phyloP scores from a whole-genome alignment of 768 basidiomycete species.

The Symmetrospora coprosmae region DNA sequence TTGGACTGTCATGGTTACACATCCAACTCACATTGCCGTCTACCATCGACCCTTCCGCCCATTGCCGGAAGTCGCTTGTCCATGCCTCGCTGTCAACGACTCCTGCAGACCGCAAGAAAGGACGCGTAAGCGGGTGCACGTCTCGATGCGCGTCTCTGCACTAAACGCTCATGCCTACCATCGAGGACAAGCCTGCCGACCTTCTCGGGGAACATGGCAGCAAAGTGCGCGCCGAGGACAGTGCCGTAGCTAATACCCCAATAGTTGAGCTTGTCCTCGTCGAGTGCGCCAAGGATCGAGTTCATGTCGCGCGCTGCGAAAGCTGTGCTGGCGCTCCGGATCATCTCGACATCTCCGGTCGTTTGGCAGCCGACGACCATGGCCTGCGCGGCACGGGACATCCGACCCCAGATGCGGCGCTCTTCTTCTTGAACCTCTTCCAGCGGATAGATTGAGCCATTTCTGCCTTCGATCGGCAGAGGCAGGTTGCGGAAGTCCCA shows the following conservation, averaged over 20 bases:
- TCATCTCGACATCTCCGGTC: constrained; percentile 17
- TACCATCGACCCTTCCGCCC: no score
- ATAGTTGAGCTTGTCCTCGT: constrained; percentile 29
- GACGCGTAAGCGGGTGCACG: no score
- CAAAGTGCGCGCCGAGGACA: constrained; percentile 29
- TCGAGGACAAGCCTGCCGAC: constrained; percentile 20
- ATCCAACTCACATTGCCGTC: no score
- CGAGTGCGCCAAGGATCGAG: constrained; percentile 25
- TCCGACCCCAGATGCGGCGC: not conserved
- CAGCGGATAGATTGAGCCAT: not conserved
- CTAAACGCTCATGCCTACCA: not conserved
- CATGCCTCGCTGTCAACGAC: no score
- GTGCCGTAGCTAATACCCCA: constrained; percentile 31
- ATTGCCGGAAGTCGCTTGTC: no score
- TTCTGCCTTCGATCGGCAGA: not conserved
- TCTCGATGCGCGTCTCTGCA: not conserved
- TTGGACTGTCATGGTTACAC: no score
- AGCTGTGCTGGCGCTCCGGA: constrained; percentile 23
- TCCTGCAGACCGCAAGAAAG: no score
- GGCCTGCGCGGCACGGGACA: no score
- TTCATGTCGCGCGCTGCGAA: constrained; percentile 29
- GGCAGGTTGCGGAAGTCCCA: not conserved
- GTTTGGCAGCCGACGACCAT: constrained; percentile 10
- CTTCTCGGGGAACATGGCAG: constrained; percentile 30
- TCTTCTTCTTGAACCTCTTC: not conserved